Evolutionary conservation across 2,329 filamentous ascomycete species (phyloP).

Genomic region (Venturia effusa): DNA sequence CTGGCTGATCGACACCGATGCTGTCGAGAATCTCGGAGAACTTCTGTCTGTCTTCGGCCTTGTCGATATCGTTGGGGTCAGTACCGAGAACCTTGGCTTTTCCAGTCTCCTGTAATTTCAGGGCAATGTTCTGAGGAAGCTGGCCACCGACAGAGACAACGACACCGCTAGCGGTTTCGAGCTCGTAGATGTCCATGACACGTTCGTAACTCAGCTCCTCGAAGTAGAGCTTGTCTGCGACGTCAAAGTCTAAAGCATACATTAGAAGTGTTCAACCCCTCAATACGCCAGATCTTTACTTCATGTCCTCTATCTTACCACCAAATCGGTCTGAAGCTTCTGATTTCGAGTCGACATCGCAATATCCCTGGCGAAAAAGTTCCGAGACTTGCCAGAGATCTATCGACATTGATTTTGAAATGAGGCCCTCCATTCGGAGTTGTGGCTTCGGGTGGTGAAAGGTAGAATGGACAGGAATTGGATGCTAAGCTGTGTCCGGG

Average conservation of each 20-base stretch:
- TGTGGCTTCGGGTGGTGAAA: too few relatives aligned
- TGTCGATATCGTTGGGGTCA: constrained; percentile 88
- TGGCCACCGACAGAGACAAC: constrained; percentile 95
- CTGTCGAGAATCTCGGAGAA: constrained; percentile 96
- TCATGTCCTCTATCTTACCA: too few relatives aligned
- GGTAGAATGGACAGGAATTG: too few relatives aligned
- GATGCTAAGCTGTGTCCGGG: too few relatives aligned
- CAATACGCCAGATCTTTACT: too few relatives aligned
- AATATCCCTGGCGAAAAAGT: too few relatives aligned
- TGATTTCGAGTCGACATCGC: too few relatives aligned
- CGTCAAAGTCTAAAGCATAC: constrained; percentile 91
- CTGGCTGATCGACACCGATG: constrained; percentile 92
- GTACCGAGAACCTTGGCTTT: constrained; percentile 87
- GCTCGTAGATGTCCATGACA: constrained; percentile 97
- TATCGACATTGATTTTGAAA: too few relatives aligned
- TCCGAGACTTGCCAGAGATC: too few relatives aligned
- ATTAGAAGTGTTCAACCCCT: too few relatives aligned
- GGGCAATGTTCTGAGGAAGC: constrained; percentile 92
- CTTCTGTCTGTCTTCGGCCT: constrained; percentile 95
- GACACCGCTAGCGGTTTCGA: constrained; percentile 74
- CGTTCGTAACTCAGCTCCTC: constrained; percentile 94
- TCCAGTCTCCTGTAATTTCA: constrained; percentile 83
- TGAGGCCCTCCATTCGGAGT: too few relatives aligned
- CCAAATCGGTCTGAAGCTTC: too few relatives aligned
- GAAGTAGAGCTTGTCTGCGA: constrained; percentile 87